Evolutionary conservation across 83 land plant species (phyloP).

Genomic region (Diphasiastrum complanatum): DNA sequence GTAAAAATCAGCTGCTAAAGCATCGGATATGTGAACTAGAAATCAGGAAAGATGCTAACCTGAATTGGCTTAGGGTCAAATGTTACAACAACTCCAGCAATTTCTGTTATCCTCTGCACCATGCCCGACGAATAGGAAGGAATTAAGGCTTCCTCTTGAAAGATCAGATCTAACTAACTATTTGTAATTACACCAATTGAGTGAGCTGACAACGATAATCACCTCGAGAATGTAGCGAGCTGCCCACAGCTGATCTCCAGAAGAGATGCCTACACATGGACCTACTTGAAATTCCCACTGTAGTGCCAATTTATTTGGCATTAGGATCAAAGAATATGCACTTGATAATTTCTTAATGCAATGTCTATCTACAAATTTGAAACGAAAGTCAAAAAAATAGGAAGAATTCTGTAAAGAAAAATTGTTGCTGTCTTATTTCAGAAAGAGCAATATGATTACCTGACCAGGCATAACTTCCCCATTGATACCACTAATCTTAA

Average conservation of each 20-base stretch:
- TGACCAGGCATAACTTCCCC: constrained; percentile 18
- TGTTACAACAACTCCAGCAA: constrained; percentile 37
- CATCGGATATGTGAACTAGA: neutral
- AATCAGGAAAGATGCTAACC: constrained; percentile 2
- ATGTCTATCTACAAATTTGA: neutral
- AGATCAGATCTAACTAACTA: neutral
- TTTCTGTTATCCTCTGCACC: constrained; percentile 34
- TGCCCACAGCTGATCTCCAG: constrained; percentile 38
- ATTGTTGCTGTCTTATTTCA: too few relatives aligned
- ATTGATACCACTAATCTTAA: constrained; percentile 13
- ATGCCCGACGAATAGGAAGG: neutral
- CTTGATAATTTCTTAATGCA: neutral
- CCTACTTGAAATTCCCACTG: constrained; percentile 44
- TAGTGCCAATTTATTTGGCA: neutral
- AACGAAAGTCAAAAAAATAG: neutral
- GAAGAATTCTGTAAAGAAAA: neutral
- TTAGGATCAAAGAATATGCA: neutral
- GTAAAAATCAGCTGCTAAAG: neutral
- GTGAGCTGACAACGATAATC: neutral
- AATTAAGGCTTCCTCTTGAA: neutral
- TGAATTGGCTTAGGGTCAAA: constrained; percentile 41
- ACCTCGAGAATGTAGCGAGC: constrained; percentile 36
- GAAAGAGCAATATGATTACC: too few relatives aligned
- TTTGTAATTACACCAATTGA: neutral
- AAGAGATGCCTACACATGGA: constrained; percentile 28